Percentiles rank a stretch among this genome's conserved stretches.
Conservation (phyloP, 352 stramenopile species). For the Thalassiosira hispida region DNA sequence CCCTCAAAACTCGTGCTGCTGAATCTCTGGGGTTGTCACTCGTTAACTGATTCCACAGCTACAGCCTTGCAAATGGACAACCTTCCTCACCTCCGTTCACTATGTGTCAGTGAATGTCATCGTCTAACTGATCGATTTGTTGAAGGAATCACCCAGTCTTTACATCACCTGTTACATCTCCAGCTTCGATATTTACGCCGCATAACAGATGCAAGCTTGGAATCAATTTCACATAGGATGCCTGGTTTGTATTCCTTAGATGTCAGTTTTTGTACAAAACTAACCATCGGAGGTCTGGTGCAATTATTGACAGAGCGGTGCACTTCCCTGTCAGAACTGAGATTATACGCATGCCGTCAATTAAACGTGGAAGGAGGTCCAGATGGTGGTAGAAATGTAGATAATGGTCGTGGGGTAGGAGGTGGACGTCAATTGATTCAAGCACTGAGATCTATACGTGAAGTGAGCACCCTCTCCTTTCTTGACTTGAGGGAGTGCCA, state of each 20-base stretch:
- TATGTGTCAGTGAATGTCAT: conserved; percentile 74
- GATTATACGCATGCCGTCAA: conserved; percentile 50
- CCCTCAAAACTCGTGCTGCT: conserved; percentile 53
- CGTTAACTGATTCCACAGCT: conserved; percentile 46
- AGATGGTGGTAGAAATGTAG: conserved; percentile 5
- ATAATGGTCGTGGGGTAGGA: conserved; percentile 10
- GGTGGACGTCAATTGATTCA: conserved; percentile 38
- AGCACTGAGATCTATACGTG: conserved; percentile 27
- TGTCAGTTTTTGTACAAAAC: conserved; percentile 68
- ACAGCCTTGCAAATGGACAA: conserved; percentile 27
- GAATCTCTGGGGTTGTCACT: conserved; percentile 74
- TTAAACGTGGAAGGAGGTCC: conserved; percentile 26
- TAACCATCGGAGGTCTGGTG: conserved; percentile 47
- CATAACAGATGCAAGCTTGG: conserved; percentile 57
- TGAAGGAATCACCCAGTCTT: conserved; percentile 23
- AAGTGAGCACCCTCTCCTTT: conserved; percentile 47
- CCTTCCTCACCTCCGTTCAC: conserved; percentile 46
- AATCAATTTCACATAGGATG: conserved; percentile 48
- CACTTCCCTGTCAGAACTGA: conserved; percentile 53
- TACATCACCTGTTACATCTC: conserved; percentile 59
- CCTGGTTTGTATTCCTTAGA: conserved; percentile 63
- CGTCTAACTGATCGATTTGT: conserved; percentile 67
- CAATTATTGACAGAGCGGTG: conserved; percentile 39
- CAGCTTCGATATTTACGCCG: conserved; percentile 65
- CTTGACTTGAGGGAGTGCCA: conserved; percentile 55